phyloP scores from a whole-genome alignment of 305 asterid species.

The Withania somnifera region DNA sequence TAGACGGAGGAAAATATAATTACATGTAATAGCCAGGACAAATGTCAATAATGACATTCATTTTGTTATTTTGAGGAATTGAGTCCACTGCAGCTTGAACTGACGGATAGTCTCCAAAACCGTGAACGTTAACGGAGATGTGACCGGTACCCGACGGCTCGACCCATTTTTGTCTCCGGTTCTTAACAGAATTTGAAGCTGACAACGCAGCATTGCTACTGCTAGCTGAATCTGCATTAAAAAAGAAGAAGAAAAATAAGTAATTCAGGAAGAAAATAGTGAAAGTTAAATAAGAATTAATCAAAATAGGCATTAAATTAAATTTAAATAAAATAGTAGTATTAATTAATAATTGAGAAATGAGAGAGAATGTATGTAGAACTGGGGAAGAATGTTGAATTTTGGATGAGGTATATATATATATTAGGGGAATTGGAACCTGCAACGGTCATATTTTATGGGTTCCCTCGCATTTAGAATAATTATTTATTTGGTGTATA shows the following conservation, averaged over 20 bases:
- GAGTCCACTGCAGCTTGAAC: slow-evolving; percentile 75
- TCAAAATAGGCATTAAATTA: background rate
- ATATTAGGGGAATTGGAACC: background rate
- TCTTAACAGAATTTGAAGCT: slow-evolving; percentile 7
- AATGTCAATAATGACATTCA: slow-evolving; percentile 56
- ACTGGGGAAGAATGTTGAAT: background rate
- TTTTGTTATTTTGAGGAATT: slow-evolving; percentile 41
- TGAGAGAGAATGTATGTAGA: background rate
- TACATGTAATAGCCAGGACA: slow-evolving; percentile 66
- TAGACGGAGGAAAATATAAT: background rate
- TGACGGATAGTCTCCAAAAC: slow-evolving; percentile 44
- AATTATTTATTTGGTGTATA: no score
- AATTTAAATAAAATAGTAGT: background rate
- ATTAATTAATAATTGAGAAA: no score
- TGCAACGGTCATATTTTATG: slow-evolving; percentile 38
- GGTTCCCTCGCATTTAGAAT: background rate
- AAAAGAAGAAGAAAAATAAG: background rate
- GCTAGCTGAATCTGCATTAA: background rate
- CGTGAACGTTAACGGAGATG: slow-evolving; percentile 50
- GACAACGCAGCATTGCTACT: background rate
- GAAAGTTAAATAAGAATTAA: background rate
- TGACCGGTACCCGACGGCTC: slow-evolving; percentile 65
- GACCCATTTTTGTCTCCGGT: slow-evolving; percentile 34
- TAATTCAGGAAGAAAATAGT: slow-evolving; percentile 7
- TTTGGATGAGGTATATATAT: background rate